These are phyloP conservation scores for Komagataella pastoris DNA, from an alignment of 805 yeast species.

Conservation along the genomic window DNA sequence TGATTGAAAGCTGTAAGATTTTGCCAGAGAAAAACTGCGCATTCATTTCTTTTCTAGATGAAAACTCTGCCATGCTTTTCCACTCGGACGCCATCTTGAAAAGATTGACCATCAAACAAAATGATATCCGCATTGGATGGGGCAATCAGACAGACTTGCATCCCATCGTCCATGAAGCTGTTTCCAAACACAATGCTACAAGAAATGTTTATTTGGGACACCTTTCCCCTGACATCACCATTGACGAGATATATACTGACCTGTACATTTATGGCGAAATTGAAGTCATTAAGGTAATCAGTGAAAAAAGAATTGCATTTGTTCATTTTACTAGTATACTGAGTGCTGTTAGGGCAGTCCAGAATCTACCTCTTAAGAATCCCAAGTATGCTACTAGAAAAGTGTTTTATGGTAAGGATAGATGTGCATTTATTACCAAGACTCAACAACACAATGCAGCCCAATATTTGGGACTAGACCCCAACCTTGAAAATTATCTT, in stretches of 20 bases:
- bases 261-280: constrained; percentile 67
- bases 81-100: constrained; percentile 89
- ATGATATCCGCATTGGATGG: constrained; percentile 87
- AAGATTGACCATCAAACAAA: constrained; percentile 65
- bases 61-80: constrained; percentile 76
- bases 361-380: constrained; percentile 52
- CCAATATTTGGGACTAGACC: constrained; percentile 82
- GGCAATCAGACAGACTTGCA: constrained; percentile 69
- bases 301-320: constrained; percentile 78
- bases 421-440: constrained; percentile 89
- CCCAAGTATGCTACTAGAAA: constrained; percentile 58
- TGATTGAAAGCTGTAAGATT: constrained; percentile 66
- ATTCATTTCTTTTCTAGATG: constrained; percentile 79
- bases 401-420: constrained; percentile 85
- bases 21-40: constrained; percentile 85
- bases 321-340: constrained; percentile 80
- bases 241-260: constrained; percentile 53
- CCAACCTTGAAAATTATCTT: constrained; percentile 59
- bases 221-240: constrained; percentile 47
- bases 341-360: constrained; percentile 79
- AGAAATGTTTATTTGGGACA: constrained; percentile 87
- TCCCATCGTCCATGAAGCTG: constrained; percentile 63
- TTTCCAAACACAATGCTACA: constrained; percentile 80
- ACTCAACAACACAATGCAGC: constrained; percentile 97
- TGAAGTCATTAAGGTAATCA: constrained; percentile 70